phyloP scores from a whole-genome alignment of 305 asterid genomes.

The Fraxinus baroniana region DNA sequence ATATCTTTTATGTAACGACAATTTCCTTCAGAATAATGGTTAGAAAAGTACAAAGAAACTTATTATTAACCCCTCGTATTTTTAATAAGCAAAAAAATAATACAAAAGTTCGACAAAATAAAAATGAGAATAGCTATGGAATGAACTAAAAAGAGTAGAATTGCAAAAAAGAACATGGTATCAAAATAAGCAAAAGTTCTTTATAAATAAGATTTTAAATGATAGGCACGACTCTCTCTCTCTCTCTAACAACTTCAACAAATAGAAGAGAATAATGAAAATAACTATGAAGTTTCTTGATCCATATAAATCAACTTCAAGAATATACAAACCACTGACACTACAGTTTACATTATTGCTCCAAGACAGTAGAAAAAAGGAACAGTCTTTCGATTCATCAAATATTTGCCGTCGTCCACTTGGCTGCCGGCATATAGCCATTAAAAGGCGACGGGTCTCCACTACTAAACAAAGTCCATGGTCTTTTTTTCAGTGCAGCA shows the following conservation, averaged over 20 bases:
- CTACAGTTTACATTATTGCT: background rate
- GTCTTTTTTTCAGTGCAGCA: constrained; percentile 54
- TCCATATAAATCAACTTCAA: background rate
- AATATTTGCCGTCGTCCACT: constrained; percentile 65
- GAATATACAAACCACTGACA: background rate
- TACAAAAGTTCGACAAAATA: background rate
- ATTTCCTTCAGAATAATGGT: background rate
- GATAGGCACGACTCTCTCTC: background rate
- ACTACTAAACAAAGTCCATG: constrained; percentile 38
- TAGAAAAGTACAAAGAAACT: background rate
- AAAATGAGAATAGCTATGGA: background rate
- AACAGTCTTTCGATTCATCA: constrained; percentile 28
- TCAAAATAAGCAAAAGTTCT: background rate
- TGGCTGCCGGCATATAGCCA: constrained; percentile 43
- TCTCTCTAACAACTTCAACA: background rate
- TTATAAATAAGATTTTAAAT: background rate
- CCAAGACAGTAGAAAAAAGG: background rate
- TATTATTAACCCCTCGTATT: background rate
- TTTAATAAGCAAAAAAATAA: background rate
- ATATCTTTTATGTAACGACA: no score
- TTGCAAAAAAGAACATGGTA: background rate
- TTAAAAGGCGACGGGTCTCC: constrained; percentile 44
- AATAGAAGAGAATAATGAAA: background rate
- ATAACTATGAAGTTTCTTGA: background rate
- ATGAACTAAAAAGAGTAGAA: background rate